Evolutionary conservation across 75 land plant genomes (phyloP), one percentile per base, ranked within the genome.

Genomic region (Sequoiadendron giganteum): DNA sequence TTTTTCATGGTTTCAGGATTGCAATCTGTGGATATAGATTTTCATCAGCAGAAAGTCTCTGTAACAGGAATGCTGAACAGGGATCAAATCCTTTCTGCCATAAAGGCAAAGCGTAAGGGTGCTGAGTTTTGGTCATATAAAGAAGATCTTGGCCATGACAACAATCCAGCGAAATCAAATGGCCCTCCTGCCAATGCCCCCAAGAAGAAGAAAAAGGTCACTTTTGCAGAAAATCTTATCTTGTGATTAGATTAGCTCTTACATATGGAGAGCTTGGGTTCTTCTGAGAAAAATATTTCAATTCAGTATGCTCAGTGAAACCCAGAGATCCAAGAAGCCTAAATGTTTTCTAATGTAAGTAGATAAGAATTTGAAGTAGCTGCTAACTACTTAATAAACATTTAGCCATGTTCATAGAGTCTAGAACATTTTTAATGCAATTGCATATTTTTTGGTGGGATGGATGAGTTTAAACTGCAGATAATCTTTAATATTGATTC

Each of bases 61-160:
- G 93, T 94, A 58, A 91, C 90, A 91, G 95, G 95, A 25, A 91
- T 92, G 45, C 90, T 93, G 56, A 86, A 94, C 85, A 86, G 87
- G 39, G 54, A 91, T 45, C 90, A 91, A 30, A 92, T 94, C 54
- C 79, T 94, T 10, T 86, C 45, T 5, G 88, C 91, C 9, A 88
- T 94, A 15, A 88, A 86, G 78, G 91, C 49, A 87, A 94, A 94
- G 89, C 88, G 95, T 86, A 91, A 90, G 83, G 89, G 85, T 56
- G 90, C 95, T 10, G 85, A 89, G 32, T 91, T 94, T 54, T 94
- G 95, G 95, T 80, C 10, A 42, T 21, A 10, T 80, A 43, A 80
- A 80, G 83, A 80, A 25, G 30, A 80, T 21, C 6, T 43, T 18
- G 14, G 9, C 8, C 11, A 10, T 80, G 30, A 25, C 21, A 80